Evolutionary conservation across 164 flowering plant species (phyloP), one percentile per base, ranked within the genome.

Genomic region (Buxus sempervirens): DNA sequence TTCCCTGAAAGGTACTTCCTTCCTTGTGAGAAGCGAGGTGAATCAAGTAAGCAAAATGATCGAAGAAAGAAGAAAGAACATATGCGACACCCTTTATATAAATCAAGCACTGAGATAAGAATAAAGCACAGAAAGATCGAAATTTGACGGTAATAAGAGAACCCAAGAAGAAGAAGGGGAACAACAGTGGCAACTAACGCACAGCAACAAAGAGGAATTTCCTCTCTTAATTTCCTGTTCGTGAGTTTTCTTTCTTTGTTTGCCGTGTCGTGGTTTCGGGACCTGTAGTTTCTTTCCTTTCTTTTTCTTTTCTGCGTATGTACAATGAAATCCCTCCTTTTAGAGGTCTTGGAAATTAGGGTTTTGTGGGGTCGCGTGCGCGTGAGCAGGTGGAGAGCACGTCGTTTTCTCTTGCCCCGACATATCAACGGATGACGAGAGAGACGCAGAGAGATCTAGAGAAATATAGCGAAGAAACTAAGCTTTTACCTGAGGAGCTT

Each of bases 321-420:
- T 56, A 13, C 53, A 28, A 54, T 32, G 32, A 23, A 28, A 49
- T 66, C 21, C 12, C 51, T 45, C 51, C 51, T 25, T 64, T 21
- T 54, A 23, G 66, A 56, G 68, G 49, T 62, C 70, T 72, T 62
- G 70, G 85, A 77, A 80, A 79, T 79, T 84, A 81, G 89, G 84
- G 86, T 76, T 82, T 77, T 68, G 82, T 84, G 85, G 90, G 90
- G 88, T 76, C 60, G 70, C 70, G 85, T 81, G 87, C 85, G 81
- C 67, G 78, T 82, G 85, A 78, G 82, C 76, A 74, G 87, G 87
- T 82, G 85, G 84, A 81, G 76, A 66, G 84, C 87, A 84, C 82
- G 85, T 85, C 83, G 74, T 76, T 83, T 71, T 82, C 88, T 81
- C 75, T 70, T 27, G 58, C 63, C 75, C 77, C 75, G 66, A 74